A percentile compares a stretch with the other conserved stretches of the same genome.
These are phyloP conservation scores for Toxicodendron radicans DNA, from an alignment of 345 rosid genomes.

Conservation along the genomic window DNA sequence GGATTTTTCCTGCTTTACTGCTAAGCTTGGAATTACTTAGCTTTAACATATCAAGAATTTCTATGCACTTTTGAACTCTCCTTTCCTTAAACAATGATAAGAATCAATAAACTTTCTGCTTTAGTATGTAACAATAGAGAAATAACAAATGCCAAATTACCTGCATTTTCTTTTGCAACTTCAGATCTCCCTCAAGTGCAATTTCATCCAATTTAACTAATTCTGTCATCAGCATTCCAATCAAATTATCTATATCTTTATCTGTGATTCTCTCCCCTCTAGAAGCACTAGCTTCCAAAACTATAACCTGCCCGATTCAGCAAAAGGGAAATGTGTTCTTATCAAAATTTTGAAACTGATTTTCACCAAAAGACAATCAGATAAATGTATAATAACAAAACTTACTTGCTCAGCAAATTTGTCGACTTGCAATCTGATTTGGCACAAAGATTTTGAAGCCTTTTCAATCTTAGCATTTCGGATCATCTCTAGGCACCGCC, in stretches of 20 bases:
- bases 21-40: slow-evolving; percentile 17
- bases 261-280: slow-evolving; percentile 41
- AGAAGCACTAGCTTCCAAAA: slow-evolving; percentile 33
- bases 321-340: not conserved
- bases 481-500: slow-evolving; percentile 49
- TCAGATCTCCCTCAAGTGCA: slow-evolving; percentile 48
- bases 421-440: slow-evolving; percentile 46
- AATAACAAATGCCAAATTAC: slow-evolving; percentile 28
- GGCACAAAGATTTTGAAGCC: slow-evolving; percentile 44
- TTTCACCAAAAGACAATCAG: not conserved
- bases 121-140: not conserved
- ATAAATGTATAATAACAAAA: not conserved
- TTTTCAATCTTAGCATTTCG: slow-evolving; percentile 47
- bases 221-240: slow-evolving; percentile 43
- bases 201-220: slow-evolving; percentile 52
- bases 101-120: not conserved
- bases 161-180: slow-evolving; percentile 50
- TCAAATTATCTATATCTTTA: slow-evolving; percentile 38
- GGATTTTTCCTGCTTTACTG: slow-evolving; percentile 21
- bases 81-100: slow-evolving; percentile 34
- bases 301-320: slow-evolving; percentile 35
- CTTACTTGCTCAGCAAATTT: slow-evolving; percentile 40
- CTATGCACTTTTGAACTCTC: slow-evolving; percentile 48
- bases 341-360: not conserved
- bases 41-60: slow-evolving; percentile 50